Conservation (phyloP, 306 rosid genomes). For the Lathyrus sativus region DNA sequence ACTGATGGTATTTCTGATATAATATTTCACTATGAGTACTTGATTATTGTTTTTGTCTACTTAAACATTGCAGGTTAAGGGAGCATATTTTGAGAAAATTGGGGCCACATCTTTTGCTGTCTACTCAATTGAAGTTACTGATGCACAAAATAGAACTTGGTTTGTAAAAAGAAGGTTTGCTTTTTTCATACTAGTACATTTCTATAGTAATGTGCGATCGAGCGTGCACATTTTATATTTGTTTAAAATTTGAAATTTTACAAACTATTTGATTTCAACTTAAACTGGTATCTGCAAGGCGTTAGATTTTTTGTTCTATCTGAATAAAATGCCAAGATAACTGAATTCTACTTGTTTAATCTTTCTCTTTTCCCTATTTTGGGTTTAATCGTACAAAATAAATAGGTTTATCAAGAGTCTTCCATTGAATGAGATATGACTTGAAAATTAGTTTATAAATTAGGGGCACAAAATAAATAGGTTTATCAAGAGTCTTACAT, state of each 20-base stretch:
- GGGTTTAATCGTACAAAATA: slow-evolving; percentile 29
- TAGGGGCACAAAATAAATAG: too few relatives aligned
- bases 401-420: not conserved
- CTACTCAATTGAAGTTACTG: slow-evolving; percentile 89
- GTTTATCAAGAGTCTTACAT: too few relatives aligned
- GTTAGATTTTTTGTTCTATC: slow-evolving; percentile 2
- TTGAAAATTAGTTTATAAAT: too few relatives aligned
- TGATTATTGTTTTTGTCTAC: slow-evolving; percentile 35
- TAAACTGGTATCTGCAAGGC: slow-evolving; percentile 5
- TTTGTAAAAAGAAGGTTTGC: slow-evolving; percentile 90
- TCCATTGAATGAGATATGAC: too few relatives aligned
- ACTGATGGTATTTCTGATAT: slow-evolving; percentile 25
- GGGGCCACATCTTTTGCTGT: slow-evolving; percentile 95
- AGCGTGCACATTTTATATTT: not conserved
- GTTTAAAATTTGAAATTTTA: not conserved
- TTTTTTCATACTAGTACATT: slow-evolving; percentile 33
- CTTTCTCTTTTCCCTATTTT: slow-evolving; percentile 24
- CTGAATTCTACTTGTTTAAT: slow-evolving; percentile 2
- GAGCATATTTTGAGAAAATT: slow-evolving; percentile 88
- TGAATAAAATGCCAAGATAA: slow-evolving; percentile 24
- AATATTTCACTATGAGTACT: not conserved
- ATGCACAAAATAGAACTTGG: slow-evolving; percentile 83
- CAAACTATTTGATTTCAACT: slow-evolving; percentile 15
- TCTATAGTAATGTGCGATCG: slow-evolving; percentile 13
- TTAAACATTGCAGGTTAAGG: slow-evolving; percentile 73